Base-by-base conservation (phyloP, 148 eudicot species). In the Diospyros kaki region DNA sequence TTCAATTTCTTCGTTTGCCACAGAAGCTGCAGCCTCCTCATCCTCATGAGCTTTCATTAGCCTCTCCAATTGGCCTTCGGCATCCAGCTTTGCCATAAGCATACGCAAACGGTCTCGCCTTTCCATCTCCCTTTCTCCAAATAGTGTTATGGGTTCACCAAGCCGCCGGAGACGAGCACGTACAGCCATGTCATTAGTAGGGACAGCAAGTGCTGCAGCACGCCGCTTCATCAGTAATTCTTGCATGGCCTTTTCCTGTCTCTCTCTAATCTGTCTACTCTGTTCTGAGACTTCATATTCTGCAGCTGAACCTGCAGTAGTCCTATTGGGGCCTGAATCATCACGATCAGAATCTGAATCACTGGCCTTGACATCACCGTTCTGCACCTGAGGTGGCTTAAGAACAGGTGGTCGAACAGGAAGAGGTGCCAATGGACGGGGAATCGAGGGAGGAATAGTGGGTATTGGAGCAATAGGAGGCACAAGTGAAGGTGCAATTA, bases 61-160 rank as follows among this genome's bases (percentile, higher is more conserved):
- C 87, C 73, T 90, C 54, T 94, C 98, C 86, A 92, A 82, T 72
- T 94, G 91, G 41, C 98, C 98, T 65, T 92, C 97, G n/a, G 84
- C 72, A 78, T 94, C 98, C 65, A 94, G 90, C 83, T 86, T 92
- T 4, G 88, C 98, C 98, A 94, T 90, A 45, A 94, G 89, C 87
- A 79, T 86, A 86, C 97, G 79, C 73, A 94, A 75, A 18, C 96
- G 87, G 50, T 92, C 98, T n/a, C 98, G 76, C 76, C 98, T 87
- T 80, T 94, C 98, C 98, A 94, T 94, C 78, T 94, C 98, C 65
- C 89, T 90, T 82, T 92, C 98, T 43, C 98, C 98, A 77, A 89
- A 94, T 39, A 94, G 83, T 52, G 98, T 94, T 13, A 92, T 86
- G 9, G 98, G 98, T 67, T 94, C 98, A 70, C 92, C 93, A 71